Evolutionary conservation across 441 rosid species (phyloP).

Genomic region (Manihot esculenta): DNA sequence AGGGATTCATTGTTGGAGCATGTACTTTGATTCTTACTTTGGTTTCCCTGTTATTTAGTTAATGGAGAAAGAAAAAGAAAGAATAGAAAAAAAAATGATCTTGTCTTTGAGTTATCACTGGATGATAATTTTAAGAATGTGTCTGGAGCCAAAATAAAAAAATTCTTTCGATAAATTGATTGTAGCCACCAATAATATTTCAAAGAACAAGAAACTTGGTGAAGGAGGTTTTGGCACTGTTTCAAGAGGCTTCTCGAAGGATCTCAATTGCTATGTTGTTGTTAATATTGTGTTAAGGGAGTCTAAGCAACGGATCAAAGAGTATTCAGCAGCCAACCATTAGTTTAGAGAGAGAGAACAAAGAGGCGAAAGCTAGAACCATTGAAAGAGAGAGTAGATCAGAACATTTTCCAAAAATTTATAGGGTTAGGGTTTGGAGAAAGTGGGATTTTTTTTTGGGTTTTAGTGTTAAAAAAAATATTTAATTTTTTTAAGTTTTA

Average conservation of each 20-base stretch:
- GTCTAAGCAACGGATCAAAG: too few relatives aligned
- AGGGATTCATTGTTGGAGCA: neutral
- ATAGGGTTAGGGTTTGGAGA: too few relatives aligned
- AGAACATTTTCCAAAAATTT: too few relatives aligned
- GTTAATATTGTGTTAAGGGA: too few relatives aligned
- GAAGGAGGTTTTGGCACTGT: constrained; percentile 79
- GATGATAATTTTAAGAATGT: constrained; percentile 25
- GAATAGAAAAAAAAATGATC: neutral
- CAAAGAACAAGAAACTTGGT: constrained; percentile 56
- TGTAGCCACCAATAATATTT: constrained; percentile 48
- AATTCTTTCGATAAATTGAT: constrained; percentile 28
- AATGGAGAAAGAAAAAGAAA: neutral
- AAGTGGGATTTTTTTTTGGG: too few relatives aligned
- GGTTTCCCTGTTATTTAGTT: neutral
- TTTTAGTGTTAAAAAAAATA: too few relatives aligned
- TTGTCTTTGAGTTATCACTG: neutral
- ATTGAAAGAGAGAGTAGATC: too few relatives aligned
- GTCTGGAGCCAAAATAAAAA: constrained; percentile 34
- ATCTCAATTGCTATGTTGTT: too few relatives aligned
- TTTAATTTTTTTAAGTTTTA: too few relatives aligned
- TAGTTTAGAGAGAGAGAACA: too few relatives aligned
- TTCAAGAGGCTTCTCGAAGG: constrained; percentile 60
- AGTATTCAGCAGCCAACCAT: too few relatives aligned
- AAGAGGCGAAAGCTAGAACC: too few relatives aligned
- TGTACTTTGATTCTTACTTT: neutral